Evolutionary conservation across 345 rosid genomes (phyloP).

Genomic region (Arabidopsis thaliana): DNA sequence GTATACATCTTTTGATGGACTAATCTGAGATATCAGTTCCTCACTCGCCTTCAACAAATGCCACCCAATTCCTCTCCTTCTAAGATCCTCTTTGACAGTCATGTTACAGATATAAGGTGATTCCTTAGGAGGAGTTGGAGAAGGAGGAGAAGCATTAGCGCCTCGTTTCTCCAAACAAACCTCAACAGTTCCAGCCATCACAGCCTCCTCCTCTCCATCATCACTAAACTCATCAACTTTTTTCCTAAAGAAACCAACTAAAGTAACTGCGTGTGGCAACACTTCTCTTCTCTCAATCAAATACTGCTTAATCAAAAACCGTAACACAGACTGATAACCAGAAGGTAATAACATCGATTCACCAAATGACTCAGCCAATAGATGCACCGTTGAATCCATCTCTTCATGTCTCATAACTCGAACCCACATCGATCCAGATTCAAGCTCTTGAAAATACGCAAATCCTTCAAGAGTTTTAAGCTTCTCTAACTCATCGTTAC

Average conservation of each 20-base stretch:
- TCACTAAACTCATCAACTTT: constrained; percentile 41
- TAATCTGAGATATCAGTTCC: constrained; percentile 71
- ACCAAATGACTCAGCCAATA: constrained; percentile 80
- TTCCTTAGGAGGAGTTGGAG: constrained; percentile 77
- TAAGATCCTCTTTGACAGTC: constrained; percentile 74
- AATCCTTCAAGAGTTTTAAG: constrained; percentile 69
- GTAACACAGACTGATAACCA: constrained; percentile 66
- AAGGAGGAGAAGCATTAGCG: constrained; percentile 74
- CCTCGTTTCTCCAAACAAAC: constrained; percentile 77
- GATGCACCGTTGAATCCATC: constrained; percentile 67
- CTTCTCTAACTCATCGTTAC: constrained; percentile 75
- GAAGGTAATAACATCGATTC: constrained; percentile 81
- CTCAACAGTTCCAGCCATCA: constrained; percentile 91
- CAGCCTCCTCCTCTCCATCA: constrained; percentile 52
- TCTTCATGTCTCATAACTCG: constrained; percentile 78
- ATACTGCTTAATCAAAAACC: constrained; percentile 84
- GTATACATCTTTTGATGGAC: constrained; percentile 66
- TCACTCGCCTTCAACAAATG: constrained; percentile 92
- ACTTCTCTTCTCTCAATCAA: constrained; percentile 69
- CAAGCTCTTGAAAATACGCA: constrained; percentile 56
- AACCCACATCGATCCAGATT: constrained; percentile 68
- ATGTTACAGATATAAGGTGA: constrained; percentile 88
- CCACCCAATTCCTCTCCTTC: constrained; percentile 94
- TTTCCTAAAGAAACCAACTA: constrained; percentile 66
- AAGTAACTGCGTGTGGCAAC: constrained; percentile 85